phyloP scores from a whole-genome alignment of 2,329 filamentous ascomycete species.

The Paecilomyces sp. region DNA sequence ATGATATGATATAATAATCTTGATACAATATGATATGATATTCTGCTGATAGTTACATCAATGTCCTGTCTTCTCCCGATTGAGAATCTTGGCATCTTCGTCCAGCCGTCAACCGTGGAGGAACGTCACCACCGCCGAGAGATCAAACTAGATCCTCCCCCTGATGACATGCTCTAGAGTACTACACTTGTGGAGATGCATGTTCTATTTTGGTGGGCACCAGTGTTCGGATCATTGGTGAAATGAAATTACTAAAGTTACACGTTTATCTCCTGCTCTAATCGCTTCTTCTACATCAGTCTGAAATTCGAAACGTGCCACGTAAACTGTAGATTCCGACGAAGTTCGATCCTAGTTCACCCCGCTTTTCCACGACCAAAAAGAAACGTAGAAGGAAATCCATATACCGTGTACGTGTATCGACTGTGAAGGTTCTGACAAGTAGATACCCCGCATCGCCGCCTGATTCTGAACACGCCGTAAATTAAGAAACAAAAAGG shows the following conservation, averaged over 20 bases:
- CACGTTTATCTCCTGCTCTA: neutral
- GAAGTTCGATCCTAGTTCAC: neutral
- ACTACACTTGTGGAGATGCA: neutral
- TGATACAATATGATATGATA: too few relatives aligned
- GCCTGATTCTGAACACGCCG: conserved; percentile 10
- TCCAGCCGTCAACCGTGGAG: neutral
- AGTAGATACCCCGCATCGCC: conserved; percentile 6
- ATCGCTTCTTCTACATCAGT: neutral
- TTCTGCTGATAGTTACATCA: too few relatives aligned
- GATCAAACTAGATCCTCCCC: neutral
- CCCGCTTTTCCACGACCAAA: neutral
- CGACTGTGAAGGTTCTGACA: neutral
- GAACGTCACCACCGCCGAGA: neutral
- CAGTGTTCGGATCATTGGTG: neutral
- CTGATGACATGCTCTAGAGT: neutral
- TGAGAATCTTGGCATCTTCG: neutral
- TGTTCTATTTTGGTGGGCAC: neutral
- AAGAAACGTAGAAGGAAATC: conserved; percentile 2
- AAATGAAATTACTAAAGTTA: neutral
- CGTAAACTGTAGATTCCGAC: neutral
- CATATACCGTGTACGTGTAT: conserved; percentile 11
- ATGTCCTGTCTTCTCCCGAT: too few relatives aligned
- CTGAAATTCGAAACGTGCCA: neutral
- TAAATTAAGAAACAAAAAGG: neutral
- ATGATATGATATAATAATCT: too few relatives aligned